Base-by-base conservation (phyloP, 2,329 filamentous ascomycete genomes). In the Grosmannia clavigera region DNA sequence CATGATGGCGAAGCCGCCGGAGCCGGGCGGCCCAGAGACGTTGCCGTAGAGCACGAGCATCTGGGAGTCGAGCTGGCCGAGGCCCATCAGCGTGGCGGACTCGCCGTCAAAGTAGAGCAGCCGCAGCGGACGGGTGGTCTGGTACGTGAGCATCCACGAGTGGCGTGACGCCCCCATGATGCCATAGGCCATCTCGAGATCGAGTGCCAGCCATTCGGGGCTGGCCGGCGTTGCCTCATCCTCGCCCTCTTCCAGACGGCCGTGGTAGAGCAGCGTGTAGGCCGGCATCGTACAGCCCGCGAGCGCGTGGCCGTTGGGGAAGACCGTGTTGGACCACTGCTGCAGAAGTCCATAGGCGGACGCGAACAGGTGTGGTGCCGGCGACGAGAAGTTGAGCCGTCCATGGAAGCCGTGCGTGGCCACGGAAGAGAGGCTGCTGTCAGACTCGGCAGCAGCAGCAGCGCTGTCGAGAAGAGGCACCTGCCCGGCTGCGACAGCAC, bases 191-290 rank as follows among this genome's bases (percentile, higher is more conserved):
- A 80, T 80, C 60, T 76, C 76, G 65, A 76, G 68, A 65, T 80
- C 78, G 63, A 81, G 76, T 6, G 77, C 75, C 27, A 80, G 68
- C 77, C 77, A 81, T 67, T 81, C 78, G 14, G 77, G 77, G 59
- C 73, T 77, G 19, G 75, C 73, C 3, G 76, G 73, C 4, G 71
- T 62, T 5, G 3, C 27, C 9, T 25, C 35, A 12, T 51, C 58
- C 22, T 58, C 52, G 2, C 55, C 60, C 6, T 48, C 31, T 2
- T 40, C 60, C n/a, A 40, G 57, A 11, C 76, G 68, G 14, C 77
- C 78, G 66, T 81, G 78, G 67, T 79, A 79, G 46, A 80, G 67
- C 60, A 76, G 71, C 11, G 77, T 79, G 61, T 73, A 75, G 14
- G 74, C 69, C 5, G 76, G 72, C 4, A 80, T 71, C 46, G 74